phyloP scores from a whole-genome alignment of 1,284 basidiomycete genomes.

The Trichosporon asahii region DNA sequence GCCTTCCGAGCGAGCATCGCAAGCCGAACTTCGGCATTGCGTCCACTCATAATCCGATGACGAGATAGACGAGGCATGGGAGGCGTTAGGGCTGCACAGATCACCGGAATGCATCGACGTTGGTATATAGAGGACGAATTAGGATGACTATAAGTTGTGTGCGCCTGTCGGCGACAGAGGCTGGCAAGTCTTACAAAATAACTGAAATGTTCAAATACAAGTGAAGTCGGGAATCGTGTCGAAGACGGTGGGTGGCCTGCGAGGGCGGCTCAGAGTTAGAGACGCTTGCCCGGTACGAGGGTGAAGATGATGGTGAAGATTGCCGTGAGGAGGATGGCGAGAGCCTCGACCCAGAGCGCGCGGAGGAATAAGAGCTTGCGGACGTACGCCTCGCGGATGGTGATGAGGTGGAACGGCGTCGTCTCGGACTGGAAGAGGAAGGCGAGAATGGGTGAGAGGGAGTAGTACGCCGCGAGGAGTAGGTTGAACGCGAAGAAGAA shows the following conservation, averaged over 20 bases:
- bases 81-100: not conserved
- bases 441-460: constrained; percentile 77
- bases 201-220: constrained; percentile 5
- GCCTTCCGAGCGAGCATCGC: not conserved
- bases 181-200: not conserved
- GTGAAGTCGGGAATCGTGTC: not conserved
- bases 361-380: constrained; percentile 80
- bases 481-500: constrained; percentile 86
- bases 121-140: not conserved
- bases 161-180: not conserved
- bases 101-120: not conserved
- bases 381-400: constrained; percentile 87
- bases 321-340: constrained; percentile 39
- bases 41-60: too few species aligned
- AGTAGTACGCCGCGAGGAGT: constrained; percentile 91
- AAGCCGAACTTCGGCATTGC: too few species aligned
- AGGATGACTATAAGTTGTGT: not conserved
- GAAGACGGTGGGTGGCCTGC: not conserved
- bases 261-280: constrained; percentile 22
- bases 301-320: constrained; percentile 46
- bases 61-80: too few species aligned
- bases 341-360: constrained; percentile 69
- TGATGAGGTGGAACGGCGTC: constrained; percentile 84
- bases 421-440: constrained; percentile 51
- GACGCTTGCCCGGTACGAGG: constrained; percentile 43